These are phyloP conservation scores for Camellia oleifera DNA, from an alignment of 179 eudicot species.

Conservation along the genomic window DNA sequence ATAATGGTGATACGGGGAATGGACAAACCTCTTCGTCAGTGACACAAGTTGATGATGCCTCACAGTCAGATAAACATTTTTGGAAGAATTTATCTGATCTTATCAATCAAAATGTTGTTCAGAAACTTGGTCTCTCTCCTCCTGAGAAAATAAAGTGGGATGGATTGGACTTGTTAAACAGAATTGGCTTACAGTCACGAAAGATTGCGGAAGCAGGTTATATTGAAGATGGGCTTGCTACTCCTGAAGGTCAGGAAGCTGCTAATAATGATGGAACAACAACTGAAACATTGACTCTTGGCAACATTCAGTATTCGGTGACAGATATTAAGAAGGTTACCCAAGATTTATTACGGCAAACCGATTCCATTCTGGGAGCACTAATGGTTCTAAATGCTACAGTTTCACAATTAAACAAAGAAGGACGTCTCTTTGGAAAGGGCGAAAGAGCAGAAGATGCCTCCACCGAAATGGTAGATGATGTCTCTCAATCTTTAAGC, in stretches of 20 bases:
- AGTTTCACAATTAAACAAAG: slow-evolving; percentile 56
- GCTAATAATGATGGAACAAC: slow-evolving; percentile 29
- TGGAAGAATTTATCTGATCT: slow-evolving; percentile 77
- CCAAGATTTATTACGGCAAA: slow-evolving; percentile 75
- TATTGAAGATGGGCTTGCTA: slow-evolving; percentile 93
- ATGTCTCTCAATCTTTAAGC: slow-evolving; percentile 25
- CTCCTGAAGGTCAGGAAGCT: slow-evolving; percentile 39
- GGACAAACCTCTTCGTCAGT: slow-evolving; percentile 7
- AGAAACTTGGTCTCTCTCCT: slow-evolving; percentile 68
- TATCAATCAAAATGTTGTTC: slow-evolving; percentile 64
- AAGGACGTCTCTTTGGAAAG: slow-evolving; percentile 35
- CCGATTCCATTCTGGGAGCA: slow-evolving; percentile 85
- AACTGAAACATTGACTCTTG: slow-evolving; percentile 23
- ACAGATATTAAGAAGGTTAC: slow-evolving; percentile 85
- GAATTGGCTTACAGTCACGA: slow-evolving; percentile 57
- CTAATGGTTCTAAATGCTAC: slow-evolving; percentile 83
- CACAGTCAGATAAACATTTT: slow-evolving; percentile 56
- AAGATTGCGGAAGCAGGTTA: slow-evolving; percentile 75
- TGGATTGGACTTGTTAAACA: slow-evolving; percentile 68
- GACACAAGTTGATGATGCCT: slow-evolving; percentile 26
- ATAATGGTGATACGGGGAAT: slow-evolving; percentile 13
- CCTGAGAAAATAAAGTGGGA: slow-evolving; percentile 91
- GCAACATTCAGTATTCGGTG: slow-evolving; percentile 52
- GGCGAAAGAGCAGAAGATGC: slow-evolving; percentile 33
- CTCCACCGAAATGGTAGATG: slow-evolving; percentile 29